A percentile compares a stretch with the other conserved stretches of the same genome.
These are phyloP conservation scores for Trametes polyzona DNA, from an alignment of 1,284 basidiomycete species.

Conservation along the genomic window DNA sequence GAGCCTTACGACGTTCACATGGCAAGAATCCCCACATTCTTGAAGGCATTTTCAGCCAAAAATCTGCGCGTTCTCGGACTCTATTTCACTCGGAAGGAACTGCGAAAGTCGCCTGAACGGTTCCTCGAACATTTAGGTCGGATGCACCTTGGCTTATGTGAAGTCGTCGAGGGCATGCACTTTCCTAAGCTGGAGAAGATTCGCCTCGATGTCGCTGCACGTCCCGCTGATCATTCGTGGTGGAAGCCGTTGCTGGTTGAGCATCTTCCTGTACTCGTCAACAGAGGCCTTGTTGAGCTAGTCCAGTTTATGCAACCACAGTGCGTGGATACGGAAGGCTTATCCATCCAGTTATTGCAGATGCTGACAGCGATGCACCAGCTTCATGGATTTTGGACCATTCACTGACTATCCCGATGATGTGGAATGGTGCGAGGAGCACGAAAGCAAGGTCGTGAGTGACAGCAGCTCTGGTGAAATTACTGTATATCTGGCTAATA, in stretches of 20 bases:
- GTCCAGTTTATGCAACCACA: no score
- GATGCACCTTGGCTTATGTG: not conserved
- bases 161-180: not conserved
- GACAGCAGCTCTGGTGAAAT: no score
- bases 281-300: not conserved
- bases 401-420: no score
- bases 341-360: no score
- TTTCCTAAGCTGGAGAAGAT: not conserved
- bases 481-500: no score
- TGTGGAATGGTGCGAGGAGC: no score
- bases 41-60: not conserved
- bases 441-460: no score
- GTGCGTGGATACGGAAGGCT: no score
- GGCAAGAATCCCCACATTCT: not conserved
- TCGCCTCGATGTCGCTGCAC: not conserved
- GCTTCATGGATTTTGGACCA: no score
- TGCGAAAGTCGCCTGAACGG: not conserved
- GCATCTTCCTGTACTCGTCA: not conserved
- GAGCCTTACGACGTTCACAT: not conserved
- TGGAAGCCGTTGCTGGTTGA: not conserved
- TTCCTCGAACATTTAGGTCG: not conserved
- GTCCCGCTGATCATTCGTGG: not conserved
- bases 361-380: no score
- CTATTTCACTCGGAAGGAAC: not conserved
- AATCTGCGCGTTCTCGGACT: not conserved